Evolutionary conservation across 2,329 filamentous ascomycete species (phyloP), one percentile per base, ranked within the genome.

Genomic region (Emydomyces testavorans): DNA sequence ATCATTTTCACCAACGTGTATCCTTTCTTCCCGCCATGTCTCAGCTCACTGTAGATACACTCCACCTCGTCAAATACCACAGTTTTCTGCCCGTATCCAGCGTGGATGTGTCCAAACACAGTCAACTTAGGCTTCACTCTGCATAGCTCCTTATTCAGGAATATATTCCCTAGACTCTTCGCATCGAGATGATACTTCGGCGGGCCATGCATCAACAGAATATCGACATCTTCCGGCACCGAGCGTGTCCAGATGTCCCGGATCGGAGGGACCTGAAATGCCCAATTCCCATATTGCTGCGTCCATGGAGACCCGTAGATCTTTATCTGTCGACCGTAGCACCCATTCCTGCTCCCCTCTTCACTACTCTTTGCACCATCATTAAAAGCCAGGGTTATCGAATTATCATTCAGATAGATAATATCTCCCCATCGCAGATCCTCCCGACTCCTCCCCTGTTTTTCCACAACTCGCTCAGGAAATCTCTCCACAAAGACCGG

Each of bases 71-170:
- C 42, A 52, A 52, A 38, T 5, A 50, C 41, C 10, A 50, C 50
- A 26, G 48, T 43, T 18, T 52, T 31, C 13, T 45, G 16, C 20
- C 42, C 50, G 46, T 52, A 58, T 13, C 54, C 54, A 10, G 41
- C 51, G 47, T 59, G 58, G 21, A 60, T 54, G 50, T 59, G 55
- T 6, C 55, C 56, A 45, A 58, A 60, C n/a, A 60, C 53, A 23
- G 55, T 50, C 35, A 60, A 50, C 10, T 37, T 50, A 8, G 59
- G 59, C 32, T 49, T 54, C 6, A 56, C 50, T 23, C 57, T 44
- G 13, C 40, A 41, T 24, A 60, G 47, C 42, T 60, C 57, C n/a
- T 41, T 45, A 11, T 49, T 28, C 16, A 61, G 45, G 39, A 53
- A 53, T 4, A 50, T 47, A 46, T 52, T 53, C 2, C 58, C 58